These are phyloP conservation scores for Pulveroboletus sp. DNA, from an alignment of 768 basidiomycete genomes.

Conservation along the genomic window DNA sequence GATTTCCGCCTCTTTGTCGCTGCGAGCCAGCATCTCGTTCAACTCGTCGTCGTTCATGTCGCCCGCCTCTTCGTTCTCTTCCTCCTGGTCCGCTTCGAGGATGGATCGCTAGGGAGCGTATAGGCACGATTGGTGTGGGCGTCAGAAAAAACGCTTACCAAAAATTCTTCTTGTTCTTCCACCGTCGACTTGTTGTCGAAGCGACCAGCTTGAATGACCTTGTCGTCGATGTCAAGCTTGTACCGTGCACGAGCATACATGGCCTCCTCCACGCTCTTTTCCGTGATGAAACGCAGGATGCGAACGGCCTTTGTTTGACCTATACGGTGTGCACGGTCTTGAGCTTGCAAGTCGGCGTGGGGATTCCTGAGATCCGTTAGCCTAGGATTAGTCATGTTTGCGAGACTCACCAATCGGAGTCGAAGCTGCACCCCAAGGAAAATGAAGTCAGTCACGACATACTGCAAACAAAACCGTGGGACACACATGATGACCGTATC, in stretches of 20 bases:
- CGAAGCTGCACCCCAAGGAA: conserved; percentile 48
- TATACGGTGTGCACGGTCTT: conserved; percentile 99
- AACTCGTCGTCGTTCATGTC: conserved; percentile 95
- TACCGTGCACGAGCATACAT: conserved; percentile 93
- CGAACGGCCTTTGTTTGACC: conserved; percentile 98
- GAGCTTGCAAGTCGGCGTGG: conserved; percentile 97
- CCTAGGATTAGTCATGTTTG: not conserved
- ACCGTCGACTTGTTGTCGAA: conserved; percentile 99
- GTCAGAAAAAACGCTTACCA: conserved; percentile 48
- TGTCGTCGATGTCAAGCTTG: conserved; percentile 98
- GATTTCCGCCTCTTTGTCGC: conserved; percentile 67
- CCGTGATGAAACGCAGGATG: conserved; percentile 94
- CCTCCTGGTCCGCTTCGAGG: conserved; percentile 84
- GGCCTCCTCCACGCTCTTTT: conserved; percentile 97
- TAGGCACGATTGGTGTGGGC: not conserved
- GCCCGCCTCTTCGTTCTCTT: conserved; percentile 84
- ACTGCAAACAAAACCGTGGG: not conserved
- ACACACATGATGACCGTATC: conserved; percentile 94
- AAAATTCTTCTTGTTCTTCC: conserved; percentile 94
- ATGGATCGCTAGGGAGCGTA: conserved; percentile 65
- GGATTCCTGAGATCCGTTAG: conserved; percentile 66
- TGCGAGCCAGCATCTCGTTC: conserved; percentile 86
- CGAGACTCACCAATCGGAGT: conserved; percentile 60
- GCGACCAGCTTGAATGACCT: conserved; percentile 98
- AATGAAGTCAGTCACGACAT: conserved; percentile 7